Evolutionary conservation across 805 yeast species (phyloP), one percentile per base, ranked within the genome.

Genomic region (Spathaspora sp.): DNA sequence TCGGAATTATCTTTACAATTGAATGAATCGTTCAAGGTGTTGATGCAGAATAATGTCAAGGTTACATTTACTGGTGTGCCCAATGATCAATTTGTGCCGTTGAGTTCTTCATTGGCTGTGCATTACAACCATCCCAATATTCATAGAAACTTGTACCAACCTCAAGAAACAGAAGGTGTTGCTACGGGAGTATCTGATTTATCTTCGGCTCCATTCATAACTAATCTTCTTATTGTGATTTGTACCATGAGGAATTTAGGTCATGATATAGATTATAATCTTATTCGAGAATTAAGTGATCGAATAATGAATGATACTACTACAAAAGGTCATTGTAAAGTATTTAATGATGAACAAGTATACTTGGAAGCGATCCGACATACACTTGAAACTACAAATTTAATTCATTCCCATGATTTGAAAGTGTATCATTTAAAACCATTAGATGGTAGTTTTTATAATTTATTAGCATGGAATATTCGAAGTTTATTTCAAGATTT

Each of bases 401-500:
- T 72, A 19, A 48, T 55, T 1, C 67, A 62, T 35, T 26, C 49
- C 7, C 55, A 56, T 20, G 52, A 49, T 5, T 32, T 68, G 28
- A 35, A 38, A n/a, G 32, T 29, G 20, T 20, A 39, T 14, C 5
- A 31, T 2, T 17, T 38, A 12, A 12, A 35, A 18, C 40, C 47
- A 43, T 31, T 26, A 17, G 26, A 26, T 18, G 46, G 42, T 38
- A 45, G 38, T 23, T 45, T 35, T 49, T 28, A 40, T 20, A 46
- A 39, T 51, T 64, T 50, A 40, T 46, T 74, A 19, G 76, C 79
- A 2, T 73, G 77, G 77, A 64, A 64, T 46, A 54, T 70, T 6
- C 63, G 78, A 23, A 70, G 70, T n/a, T 54, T 72, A 39, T 44
- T 74, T 11, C 64, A 73, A 39, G 75, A 73, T 47, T 58, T 74